Percentiles rank a stretch among this genome's conserved stretches.
These are phyloP conservation scores for Chytriomyces confervae DNA, from an alignment of 192 early-diverging fungal genomes.

Conservation along the genomic window DNA sequence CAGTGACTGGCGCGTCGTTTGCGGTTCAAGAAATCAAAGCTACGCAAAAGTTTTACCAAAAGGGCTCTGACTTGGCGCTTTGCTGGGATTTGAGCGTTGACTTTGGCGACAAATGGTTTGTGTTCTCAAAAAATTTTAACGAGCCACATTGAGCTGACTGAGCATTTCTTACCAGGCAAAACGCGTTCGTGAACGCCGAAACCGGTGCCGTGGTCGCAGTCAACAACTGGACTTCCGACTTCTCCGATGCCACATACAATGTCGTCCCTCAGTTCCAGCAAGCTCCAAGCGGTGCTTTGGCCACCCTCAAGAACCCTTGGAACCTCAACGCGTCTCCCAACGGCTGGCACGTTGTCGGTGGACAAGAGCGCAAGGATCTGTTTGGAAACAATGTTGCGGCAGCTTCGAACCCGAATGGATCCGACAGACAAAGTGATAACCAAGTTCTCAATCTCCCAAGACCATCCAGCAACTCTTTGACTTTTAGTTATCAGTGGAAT, in stretches of 20 bases:
- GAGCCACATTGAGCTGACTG: too few species aligned
- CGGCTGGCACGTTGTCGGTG: slow-evolving; percentile 25
- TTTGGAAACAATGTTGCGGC: slow-evolving; percentile 31
- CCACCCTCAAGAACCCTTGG: slow-evolving; percentile 15
- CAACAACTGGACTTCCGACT: slow-evolving; percentile 16
- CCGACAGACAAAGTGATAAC: background rate
- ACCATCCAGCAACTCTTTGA: background rate
- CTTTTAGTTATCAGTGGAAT: slow-evolving; percentile 8
- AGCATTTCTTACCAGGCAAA: background rate
- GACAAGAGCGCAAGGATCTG: background rate
- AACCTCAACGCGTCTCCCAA: slow-evolving; percentile 26
- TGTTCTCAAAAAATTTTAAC: background rate
- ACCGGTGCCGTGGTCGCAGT: slow-evolving; percentile 24
- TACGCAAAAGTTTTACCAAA: slow-evolving; percentile 11
- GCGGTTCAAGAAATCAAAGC: background rate
- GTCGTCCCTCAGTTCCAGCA: slow-evolving; percentile 11
- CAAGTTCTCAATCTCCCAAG: background rate
- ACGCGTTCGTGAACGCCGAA: slow-evolving; percentile 28
- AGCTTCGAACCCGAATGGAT: slow-evolving; percentile 29
- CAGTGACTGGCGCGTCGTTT: slow-evolving; percentile 7
- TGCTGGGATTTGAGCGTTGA: slow-evolving; percentile 22
- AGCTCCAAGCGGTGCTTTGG: background rate
- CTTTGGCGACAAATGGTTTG: slow-evolving; percentile 17
- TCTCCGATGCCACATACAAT: slow-evolving; percentile 8
- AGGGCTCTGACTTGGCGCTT: background rate